Conservation (phyloP, 805 yeast species). For the Nakazawaea ishiwadae region DNA sequence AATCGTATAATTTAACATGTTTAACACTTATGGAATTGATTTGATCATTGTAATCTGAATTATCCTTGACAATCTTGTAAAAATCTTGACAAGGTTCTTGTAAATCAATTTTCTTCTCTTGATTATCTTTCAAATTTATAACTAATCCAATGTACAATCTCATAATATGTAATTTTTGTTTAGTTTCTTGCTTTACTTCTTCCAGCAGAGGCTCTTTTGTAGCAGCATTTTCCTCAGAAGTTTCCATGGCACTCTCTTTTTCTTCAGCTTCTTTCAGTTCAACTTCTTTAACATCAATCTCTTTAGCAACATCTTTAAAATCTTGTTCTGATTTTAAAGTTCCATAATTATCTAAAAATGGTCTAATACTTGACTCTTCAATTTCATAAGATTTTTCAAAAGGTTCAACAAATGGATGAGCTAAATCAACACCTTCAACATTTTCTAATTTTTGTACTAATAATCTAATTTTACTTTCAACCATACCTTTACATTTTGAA, state of each 20-base stretch:
- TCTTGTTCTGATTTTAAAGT: slow-evolving; percentile 48
- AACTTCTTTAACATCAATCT: slow-evolving; percentile 26
- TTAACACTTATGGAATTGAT: slow-evolving; percentile 59
- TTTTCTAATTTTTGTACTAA: slow-evolving; percentile 81
- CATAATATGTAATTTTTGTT: slow-evolving; percentile 50
- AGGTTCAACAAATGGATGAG: slow-evolving; percentile 86
- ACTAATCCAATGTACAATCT: slow-evolving; percentile 79
- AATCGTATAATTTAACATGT: slow-evolving; percentile 70
- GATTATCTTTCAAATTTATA: slow-evolving; percentile 44
- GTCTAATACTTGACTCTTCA: slow-evolving; percentile 44
- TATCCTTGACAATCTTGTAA: slow-evolving; percentile 70
- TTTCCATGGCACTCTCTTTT: slow-evolving; percentile 3
- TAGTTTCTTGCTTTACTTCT: background rate
- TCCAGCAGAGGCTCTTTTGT: slow-evolving; percentile 5
- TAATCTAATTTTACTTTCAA: slow-evolving; percentile 80
- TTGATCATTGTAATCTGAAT: slow-evolving; percentile 62
- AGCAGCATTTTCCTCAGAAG: slow-evolving; percentile 1
- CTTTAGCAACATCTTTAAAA: slow-evolving; percentile 28
- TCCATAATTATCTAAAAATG: slow-evolving; percentile 60
- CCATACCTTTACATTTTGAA: slow-evolving; percentile 86
- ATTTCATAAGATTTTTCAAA: slow-evolving; percentile 49
- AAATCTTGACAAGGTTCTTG: slow-evolving; percentile 90
- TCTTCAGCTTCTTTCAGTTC: slow-evolving; percentile 16
- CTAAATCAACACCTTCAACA: slow-evolving; percentile 67
- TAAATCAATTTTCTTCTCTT: slow-evolving; percentile 66